A percentile compares a stretch with the other conserved stretches of the same genome.
phyloP scores from a whole-genome alignment of 2,329 filamentous ascomycete genomes.

The Stachybotrys echinatus region DNA sequence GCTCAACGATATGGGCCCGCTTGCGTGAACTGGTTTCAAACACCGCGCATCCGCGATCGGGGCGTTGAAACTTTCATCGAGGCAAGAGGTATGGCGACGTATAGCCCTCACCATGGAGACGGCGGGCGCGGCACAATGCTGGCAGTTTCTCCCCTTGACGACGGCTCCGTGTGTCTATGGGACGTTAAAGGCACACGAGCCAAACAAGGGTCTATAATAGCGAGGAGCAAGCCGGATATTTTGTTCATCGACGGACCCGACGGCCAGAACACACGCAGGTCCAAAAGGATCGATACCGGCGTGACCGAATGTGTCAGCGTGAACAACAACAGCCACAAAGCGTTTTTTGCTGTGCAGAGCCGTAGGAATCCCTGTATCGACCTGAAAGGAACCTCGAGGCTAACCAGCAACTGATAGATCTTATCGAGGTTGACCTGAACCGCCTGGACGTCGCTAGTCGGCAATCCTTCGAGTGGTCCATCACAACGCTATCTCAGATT shows the following conservation, averaged over 20 bases:
- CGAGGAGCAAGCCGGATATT: slow-evolving; percentile 60
- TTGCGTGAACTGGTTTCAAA: slow-evolving; percentile 71
- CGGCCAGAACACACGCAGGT: slow-evolving; percentile 38
- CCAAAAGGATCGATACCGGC: slow-evolving; percentile 64
- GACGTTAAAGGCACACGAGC: slow-evolving; percentile 57
- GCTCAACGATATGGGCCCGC: slow-evolving; percentile 74
- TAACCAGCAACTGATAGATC: slow-evolving; percentile 26
- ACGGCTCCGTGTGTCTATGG: slow-evolving; percentile 86
- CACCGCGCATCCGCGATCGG: slow-evolving; percentile 42
- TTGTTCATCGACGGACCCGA: slow-evolving; percentile 53
- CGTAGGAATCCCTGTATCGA: slow-evolving; percentile 34
- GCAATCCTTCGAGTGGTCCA: slow-evolving; percentile 72
- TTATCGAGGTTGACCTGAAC: slow-evolving; percentile 78
- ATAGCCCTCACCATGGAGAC: slow-evolving; percentile 46
- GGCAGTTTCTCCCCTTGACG: slow-evolving; percentile 73
- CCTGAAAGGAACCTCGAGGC: not conserved
- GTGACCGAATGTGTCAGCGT: slow-evolving; percentile 81
- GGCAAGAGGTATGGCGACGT: slow-evolving; percentile 67
- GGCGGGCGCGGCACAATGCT: slow-evolving; percentile 38
- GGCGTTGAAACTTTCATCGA: slow-evolving; percentile 49
- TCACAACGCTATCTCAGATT: slow-evolving; percentile 74
- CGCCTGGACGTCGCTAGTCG: slow-evolving; percentile 65
- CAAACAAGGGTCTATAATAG: slow-evolving; percentile 57
- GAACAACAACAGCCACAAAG: slow-evolving; percentile 60
- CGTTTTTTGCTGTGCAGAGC: slow-evolving; percentile 76